phyloP scores from a whole-genome alignment of 2,329 filamentous ascomycete species.

The Xylariaceae sp. region DNA sequence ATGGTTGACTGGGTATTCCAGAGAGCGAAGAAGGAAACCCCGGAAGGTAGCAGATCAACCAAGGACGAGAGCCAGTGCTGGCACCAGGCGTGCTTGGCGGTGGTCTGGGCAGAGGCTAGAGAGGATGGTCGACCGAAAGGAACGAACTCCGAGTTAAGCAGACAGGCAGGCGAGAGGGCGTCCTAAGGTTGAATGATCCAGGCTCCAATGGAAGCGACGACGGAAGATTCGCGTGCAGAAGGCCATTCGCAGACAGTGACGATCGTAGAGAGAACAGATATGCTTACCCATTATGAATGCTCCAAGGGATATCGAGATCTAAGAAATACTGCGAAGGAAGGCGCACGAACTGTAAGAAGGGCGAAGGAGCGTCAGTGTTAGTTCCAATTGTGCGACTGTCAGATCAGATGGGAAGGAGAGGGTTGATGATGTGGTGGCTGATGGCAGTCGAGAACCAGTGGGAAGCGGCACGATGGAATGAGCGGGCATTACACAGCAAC shows the following conservation, averaged over 20 bases:
- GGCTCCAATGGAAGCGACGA: slow-evolving; percentile 20
- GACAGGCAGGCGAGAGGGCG: slow-evolving; percentile 4
- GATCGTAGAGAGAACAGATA: slow-evolving; percentile 28
- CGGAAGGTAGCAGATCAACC: slow-evolving; percentile 47
- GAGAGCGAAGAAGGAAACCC: slow-evolving; percentile 35
- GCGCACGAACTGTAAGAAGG: slow-evolving; percentile 25
- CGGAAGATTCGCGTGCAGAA: slow-evolving; percentile 23
- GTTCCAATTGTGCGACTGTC: slow-evolving; percentile 2
- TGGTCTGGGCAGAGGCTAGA: slow-evolving; percentile 17
- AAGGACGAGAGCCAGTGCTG: slow-evolving; percentile 30
- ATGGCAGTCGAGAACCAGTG: neutral
- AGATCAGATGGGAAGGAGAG: slow-evolving; percentile 9
- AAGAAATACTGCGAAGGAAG: slow-evolving; percentile 28
- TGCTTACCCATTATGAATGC: slow-evolving; percentile 45
- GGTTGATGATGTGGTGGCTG: neutral
- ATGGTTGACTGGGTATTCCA: slow-evolving; percentile 32
- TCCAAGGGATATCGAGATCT: slow-evolving; percentile 28
- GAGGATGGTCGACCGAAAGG: slow-evolving; percentile 11
- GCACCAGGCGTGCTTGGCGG: slow-evolving; percentile 27
- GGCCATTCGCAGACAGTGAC: slow-evolving; percentile 21
- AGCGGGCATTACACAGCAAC: slow-evolving; percentile 2
- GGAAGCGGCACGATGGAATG: neutral
- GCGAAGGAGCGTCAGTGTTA: slow-evolving; percentile 25
- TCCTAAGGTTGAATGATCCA: slow-evolving; percentile 9
- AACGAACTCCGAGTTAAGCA: slow-evolving; percentile 6